A percentile compares a stretch with the other conserved stretches of the same genome.
Evolutionary conservation across 1,284 basidiomycete genomes (phyloP).

Genomic region (Pisolithus thermaeus): DNA sequence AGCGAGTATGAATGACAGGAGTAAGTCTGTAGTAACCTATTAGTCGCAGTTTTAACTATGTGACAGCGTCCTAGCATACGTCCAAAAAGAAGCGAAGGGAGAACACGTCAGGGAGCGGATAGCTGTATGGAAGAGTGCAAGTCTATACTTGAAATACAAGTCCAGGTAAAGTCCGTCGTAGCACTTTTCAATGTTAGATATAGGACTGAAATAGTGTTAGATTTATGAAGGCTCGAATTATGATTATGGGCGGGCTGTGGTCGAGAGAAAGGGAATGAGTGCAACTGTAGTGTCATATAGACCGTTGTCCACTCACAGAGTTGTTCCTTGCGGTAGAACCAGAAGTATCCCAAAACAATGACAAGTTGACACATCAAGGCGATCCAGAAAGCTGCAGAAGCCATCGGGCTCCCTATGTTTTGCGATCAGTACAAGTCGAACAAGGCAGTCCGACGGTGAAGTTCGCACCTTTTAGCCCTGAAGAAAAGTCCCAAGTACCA

Average conservation of each 20-base stretch:
- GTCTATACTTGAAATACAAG: neutral
- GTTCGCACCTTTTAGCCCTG: slow-evolving; percentile 51
- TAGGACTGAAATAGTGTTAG: neutral
- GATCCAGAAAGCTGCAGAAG: slow-evolving; percentile 81
- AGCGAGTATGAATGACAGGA: neutral
- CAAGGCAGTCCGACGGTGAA: neutral
- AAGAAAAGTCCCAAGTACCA: slow-evolving; percentile 78
- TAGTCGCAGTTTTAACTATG: neutral
- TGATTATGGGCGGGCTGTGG: slow-evolving; percentile 36
- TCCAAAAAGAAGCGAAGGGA: neutral
- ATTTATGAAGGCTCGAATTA: neutral
- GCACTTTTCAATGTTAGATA: neutral
- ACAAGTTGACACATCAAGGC: slow-evolving; percentile 74
- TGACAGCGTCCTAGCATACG: slow-evolving; percentile 2
- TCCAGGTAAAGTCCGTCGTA: neutral
- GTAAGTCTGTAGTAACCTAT: neutral
- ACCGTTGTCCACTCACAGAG: slow-evolving; percentile 43
- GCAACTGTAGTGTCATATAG: neutral
- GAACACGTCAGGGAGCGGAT: neutral
- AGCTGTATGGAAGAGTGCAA: neutral
- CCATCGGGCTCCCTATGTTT: slow-evolving; percentile 62
- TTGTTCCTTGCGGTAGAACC: slow-evolving; percentile 90
- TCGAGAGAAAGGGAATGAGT: slow-evolving; percentile 5
- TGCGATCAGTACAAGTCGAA: slow-evolving; percentile 2
- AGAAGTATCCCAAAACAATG: slow-evolving; percentile 88